Base-by-base conservation (phyloP, 1,284 basidiomycete species). In the Leccinum solheimii region DNA sequence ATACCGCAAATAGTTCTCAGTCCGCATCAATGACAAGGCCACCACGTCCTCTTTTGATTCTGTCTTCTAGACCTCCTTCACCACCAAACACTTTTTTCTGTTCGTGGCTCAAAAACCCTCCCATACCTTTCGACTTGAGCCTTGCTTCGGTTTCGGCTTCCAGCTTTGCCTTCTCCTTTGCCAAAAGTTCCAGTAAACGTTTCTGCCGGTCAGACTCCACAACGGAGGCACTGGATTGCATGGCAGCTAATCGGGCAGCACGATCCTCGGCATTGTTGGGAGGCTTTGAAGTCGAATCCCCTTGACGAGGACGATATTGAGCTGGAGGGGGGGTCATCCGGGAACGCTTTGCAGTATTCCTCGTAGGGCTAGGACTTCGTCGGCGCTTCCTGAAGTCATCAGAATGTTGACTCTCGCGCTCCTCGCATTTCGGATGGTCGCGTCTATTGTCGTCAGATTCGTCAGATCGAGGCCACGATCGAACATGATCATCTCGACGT, bases 161-260 rank as follows among this genome's bases (percentile, higher is more conserved):
- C 4, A 86, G 70, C 64, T 91, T 88, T 5, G 83, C 86, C 71
- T 88, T 91, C 75, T 93, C 90, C 70, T 83, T 85, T 70, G 86
- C 87, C 43, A 91, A 76, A 58, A 92, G 73, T 11, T 76, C 76
- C 2, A 83, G 79, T 10, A 93, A 77, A 45, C 88, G 85, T 65
- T 86, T 83, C 65, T 87, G 83, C n/a, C 93, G 84, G 59, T 92
- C 87, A 1, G 73, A 71, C 43, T 83, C 81, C 79, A 95, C 81
- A 16, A 77, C 73, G 27, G 79, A 75, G 1, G 95, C 95, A 65
- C 90, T 85, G 1, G 83, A 75, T 27, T 87, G 79, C 95, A 98
- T 97, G 10, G 92, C 91, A 0, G 92, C 94, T 19, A 98, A 81
- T 34, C 90, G 87, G 23, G 92, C 91, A 2, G 88, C 88, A 34